Evolutionary conservation across 345 rosid species (phyloP).

Genomic region (Salix brachista): DNA sequence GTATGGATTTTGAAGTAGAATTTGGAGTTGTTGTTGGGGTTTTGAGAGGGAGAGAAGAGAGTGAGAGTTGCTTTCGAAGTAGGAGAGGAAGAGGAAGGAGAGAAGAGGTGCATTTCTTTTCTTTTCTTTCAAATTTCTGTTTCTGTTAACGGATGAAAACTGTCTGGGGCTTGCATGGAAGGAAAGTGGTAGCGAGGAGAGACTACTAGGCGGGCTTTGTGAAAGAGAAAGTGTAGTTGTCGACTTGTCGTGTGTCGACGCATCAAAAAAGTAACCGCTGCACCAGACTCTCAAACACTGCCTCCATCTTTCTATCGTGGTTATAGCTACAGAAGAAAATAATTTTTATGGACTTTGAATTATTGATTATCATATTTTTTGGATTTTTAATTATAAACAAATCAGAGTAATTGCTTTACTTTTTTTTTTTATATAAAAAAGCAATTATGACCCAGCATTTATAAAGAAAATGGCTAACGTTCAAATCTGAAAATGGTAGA

Average conservation of each 20-base stretch:
- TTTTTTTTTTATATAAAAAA: too few relatives aligned
- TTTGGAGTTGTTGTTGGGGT: constrained; percentile 27
- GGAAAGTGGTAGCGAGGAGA: not conserved
- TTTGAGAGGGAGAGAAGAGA: constrained; percentile 40
- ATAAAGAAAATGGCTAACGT: not conserved
- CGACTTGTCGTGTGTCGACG: too few relatives aligned
- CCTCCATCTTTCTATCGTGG: too few relatives aligned
- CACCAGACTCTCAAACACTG: too few relatives aligned
- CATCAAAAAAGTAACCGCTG: too few relatives aligned
- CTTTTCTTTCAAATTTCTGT: not conserved
- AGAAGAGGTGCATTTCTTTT: constrained; percentile 41
- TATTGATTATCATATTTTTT: too few relatives aligned
- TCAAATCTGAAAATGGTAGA: not conserved
- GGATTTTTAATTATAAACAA: too few relatives aligned
- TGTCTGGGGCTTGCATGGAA: constrained; percentile 36
- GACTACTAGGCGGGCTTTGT: constrained; percentile 36
- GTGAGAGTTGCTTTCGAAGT: constrained; percentile 37
- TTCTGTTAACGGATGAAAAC: constrained; percentile 24
- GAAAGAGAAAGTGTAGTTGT: not conserved
- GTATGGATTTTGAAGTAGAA: constrained; percentile 24
- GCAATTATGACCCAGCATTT: not conserved
- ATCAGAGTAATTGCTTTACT: too few relatives aligned
- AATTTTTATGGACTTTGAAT: too few relatives aligned
- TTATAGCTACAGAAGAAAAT: too few relatives aligned
- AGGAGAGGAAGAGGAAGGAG: constrained; percentile 46